phyloP scores from a whole-genome alignment of 345 rosid species.

The Syzygium grande region DNA sequence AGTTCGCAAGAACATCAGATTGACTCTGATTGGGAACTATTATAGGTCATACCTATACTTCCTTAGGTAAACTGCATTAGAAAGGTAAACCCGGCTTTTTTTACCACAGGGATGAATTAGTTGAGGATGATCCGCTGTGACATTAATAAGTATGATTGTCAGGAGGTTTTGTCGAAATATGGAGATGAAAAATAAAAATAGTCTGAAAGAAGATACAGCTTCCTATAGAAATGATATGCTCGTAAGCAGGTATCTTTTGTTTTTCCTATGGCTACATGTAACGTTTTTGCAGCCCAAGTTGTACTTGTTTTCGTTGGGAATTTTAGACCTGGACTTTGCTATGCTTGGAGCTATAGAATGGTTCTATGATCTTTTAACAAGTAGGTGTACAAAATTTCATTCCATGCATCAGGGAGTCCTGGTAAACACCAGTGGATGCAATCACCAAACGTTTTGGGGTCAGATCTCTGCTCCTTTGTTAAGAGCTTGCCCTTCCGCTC shows the following conservation, averaged over 20 bases:
- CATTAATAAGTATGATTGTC: neutral
- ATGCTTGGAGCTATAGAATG: constrained; percentile 3
- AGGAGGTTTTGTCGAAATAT: neutral
- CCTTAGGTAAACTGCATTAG: neutral
- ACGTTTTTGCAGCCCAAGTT: neutral
- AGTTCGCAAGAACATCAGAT: constrained; percentile 4
- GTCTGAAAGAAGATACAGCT: neutral
- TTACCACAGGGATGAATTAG: neutral
- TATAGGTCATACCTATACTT: constrained; percentile 19
- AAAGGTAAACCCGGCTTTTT: neutral
- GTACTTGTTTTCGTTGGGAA: neutral
- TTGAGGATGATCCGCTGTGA: neutral
- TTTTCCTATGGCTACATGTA: neutral
- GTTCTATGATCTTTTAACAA: constrained; percentile 41
- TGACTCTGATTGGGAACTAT: constrained; percentile 58
- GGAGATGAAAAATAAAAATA: neutral
- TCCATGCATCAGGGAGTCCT: constrained; percentile 90
- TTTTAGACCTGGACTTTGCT: neutral
- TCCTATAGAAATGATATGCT: neutral
- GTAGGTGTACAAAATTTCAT: constrained; percentile 72
- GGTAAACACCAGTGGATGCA: constrained; percentile 98
- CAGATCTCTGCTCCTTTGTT: constrained; percentile 56
- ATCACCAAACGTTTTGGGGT: constrained; percentile 63
- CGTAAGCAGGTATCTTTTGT: neutral
- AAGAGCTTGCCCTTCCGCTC: constrained; percentile 81